phyloP scores from a whole-genome alignment of 176 grass and related monocot species.

The Rhynchospora tenuis region DNA sequence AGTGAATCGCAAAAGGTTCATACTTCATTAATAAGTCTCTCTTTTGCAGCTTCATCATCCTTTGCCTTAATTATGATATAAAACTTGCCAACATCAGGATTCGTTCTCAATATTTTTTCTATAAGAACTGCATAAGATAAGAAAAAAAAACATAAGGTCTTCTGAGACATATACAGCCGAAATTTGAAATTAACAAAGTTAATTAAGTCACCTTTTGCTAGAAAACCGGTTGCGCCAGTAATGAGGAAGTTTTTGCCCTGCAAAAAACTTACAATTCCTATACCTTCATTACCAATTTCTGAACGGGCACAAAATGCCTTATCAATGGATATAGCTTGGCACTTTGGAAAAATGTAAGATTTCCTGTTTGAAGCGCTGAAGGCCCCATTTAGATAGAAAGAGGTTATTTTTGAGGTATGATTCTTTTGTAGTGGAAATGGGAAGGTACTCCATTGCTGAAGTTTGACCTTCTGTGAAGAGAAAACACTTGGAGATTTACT shows the following conservation, averaged over 20 bases:
- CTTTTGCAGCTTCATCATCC: conserved; percentile 50
- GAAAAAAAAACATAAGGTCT: neutral
- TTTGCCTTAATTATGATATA: conserved; percentile 88
- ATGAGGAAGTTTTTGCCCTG: conserved; percentile 74
- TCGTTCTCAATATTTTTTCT: conserved; percentile 80
- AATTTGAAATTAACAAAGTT: neutral
- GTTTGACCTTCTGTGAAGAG: neutral
- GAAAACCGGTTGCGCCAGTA: conserved; percentile 87
- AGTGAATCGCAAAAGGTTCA: neutral
- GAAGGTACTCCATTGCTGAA: conserved; percentile 2
- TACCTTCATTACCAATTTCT: conserved; percentile 23
- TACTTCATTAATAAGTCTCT: conserved; percentile 61
- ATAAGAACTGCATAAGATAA: conserved; percentile 53
- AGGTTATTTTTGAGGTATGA: neutral
- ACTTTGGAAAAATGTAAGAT: neutral
- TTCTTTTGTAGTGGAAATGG: conserved; percentile 3
- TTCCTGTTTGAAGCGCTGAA: neutral
- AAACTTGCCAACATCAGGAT: conserved; percentile 72
- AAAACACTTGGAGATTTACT: conserved; percentile 18
- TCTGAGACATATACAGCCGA: neutral
- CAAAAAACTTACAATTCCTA: conserved; percentile 62
- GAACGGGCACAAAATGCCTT: neutral
- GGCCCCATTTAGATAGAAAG: conserved; percentile 21
- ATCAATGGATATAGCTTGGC: neutral
- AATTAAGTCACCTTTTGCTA: conserved; percentile 58